Evolutionary conservation across 208 protist genomes (phyloP).

Genomic region (Trypanosoma conorhini): DNA sequence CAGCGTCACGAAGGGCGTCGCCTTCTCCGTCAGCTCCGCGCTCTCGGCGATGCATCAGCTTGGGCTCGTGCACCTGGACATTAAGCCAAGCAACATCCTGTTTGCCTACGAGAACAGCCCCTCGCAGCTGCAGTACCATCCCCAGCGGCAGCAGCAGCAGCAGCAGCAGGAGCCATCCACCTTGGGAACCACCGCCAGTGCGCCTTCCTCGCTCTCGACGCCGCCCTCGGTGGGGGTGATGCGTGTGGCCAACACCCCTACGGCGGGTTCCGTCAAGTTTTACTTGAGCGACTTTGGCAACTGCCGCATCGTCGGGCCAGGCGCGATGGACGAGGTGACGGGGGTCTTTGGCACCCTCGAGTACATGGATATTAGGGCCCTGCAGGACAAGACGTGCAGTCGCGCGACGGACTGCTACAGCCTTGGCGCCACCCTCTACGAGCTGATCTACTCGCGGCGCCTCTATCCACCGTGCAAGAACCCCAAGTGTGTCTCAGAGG

Average conservation of each 20-base stretch:
- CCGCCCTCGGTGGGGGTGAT: conserved; percentile 1
- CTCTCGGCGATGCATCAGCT: conserved; percentile 80
- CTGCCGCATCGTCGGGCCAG: conserved; percentile 69
- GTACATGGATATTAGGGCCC: conserved; percentile 85
- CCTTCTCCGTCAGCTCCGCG: conserved; percentile 77
- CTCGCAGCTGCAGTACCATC: conserved; percentile 27
- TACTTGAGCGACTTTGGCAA: conserved; percentile 91
- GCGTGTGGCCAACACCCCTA: background rate
- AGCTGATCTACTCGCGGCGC: conserved; percentile 62
- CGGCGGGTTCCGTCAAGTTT: conserved; percentile 57
- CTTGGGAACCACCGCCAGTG: background rate
- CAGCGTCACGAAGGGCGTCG: conserved; percentile 58
- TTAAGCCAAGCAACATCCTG: conserved; percentile 89
- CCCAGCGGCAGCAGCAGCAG: conserved; percentile 18
- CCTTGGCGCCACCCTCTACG: conserved; percentile 77
- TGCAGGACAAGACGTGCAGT: conserved; percentile 63
- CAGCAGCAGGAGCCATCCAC: background rate
- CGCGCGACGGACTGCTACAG: conserved; percentile 80
- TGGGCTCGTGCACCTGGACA: conserved; percentile 78
- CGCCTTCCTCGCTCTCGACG: background rate
- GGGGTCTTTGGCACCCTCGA: conserved; percentile 81
- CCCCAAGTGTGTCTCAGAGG: conserved; percentile 36
- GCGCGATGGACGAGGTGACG: conserved; percentile 37
- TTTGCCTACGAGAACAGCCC: conserved; percentile 71
- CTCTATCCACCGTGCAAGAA: conserved; percentile 74